A percentile compares a stretch with the other conserved stretches of the same genome.
phyloP scores from a whole-genome alignment of 495 filamentous ascomycete species.

The Sporormia fimetaria region DNA sequence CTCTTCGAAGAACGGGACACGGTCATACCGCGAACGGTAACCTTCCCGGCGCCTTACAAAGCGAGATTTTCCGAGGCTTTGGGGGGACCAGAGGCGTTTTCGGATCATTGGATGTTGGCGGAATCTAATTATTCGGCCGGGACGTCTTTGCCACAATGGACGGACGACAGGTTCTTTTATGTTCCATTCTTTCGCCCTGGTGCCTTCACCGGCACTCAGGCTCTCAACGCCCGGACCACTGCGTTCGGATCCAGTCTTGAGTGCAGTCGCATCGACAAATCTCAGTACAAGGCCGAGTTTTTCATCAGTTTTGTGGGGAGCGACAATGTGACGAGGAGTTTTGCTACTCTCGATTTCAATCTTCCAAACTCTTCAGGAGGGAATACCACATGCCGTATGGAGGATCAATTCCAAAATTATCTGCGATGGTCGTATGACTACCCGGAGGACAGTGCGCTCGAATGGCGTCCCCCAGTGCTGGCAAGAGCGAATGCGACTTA shows the following conservation, averaged over 20 bases:
- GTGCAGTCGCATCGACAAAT: slow-evolving; percentile 2
- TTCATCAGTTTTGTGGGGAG: too few relatives aligned
- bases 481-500: background rate
- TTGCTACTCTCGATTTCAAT: too few relatives aligned
- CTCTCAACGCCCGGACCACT: slow-evolving; percentile 10
- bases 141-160: slow-evolving; percentile 33
- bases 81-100: background rate
- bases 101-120: slow-evolving; percentile 26
- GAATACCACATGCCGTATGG: too few relatives aligned
- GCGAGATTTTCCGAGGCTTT: slow-evolving; percentile 3
- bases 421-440: background rate
- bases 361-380: too few relatives aligned
- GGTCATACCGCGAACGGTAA: background rate
- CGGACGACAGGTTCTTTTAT: slow-evolving; percentile 27
- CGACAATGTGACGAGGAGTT: too few relatives aligned
- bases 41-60: slow-evolving; percentile 7
- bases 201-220: background rate
- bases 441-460: background rate
- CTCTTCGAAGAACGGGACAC: slow-evolving; percentile 28
- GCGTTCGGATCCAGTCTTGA: slow-evolving; percentile 10
- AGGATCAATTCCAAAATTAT: too few relatives aligned
- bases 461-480: background rate
- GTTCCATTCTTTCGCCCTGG: slow-evolving; percentile 27
- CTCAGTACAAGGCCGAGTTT: too few relatives aligned
- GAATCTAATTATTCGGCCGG: slow-evolving; percentile 30